A percentile compares a stretch with the other conserved stretches of the same genome.
Conservation (phyloP, 345 rosid species). For the Citrus sinensis region DNA sequence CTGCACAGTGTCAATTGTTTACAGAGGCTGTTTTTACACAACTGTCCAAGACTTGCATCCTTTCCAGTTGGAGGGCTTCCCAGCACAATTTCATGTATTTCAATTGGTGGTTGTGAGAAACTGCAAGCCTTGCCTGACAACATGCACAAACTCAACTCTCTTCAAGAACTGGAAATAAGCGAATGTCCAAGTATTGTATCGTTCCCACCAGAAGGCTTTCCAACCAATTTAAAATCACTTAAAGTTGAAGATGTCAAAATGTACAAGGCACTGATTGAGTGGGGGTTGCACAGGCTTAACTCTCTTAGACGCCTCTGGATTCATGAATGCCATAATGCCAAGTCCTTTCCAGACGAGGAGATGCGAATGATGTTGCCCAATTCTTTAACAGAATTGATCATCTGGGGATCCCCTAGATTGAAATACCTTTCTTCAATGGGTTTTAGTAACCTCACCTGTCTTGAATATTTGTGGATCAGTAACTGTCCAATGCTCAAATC, state of each 20-base stretch:
- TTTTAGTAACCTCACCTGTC: not conserved
- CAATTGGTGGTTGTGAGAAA: not conserved
- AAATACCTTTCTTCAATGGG: not conserved
- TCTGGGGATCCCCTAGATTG: not conserved
- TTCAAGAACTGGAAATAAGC: not conserved
- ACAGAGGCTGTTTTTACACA: not conserved
- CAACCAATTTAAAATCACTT: not conserved
- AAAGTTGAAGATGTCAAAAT: not conserved
- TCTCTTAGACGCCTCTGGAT: not conserved
- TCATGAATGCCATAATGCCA: not conserved
- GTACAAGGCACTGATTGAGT: not conserved
- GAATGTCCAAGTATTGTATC: not conserved
- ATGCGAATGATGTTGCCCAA: not conserved
- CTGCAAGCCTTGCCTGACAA: not conserved
- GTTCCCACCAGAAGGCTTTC: not conserved
- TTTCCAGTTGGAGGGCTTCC: constrained; percentile 4
- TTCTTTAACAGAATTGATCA: not conserved
- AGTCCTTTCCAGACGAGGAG: not conserved
- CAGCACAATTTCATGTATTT: not conserved
- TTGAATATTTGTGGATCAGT: not conserved
- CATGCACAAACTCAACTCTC: not conserved
- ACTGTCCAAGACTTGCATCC: not conserved
- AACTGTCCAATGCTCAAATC: not conserved
- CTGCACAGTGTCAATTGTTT: not conserved
- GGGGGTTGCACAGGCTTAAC: not conserved